Base-by-base conservation (phyloP, 1,139 yeast species). In the Taiozyma sp. region DNA sequence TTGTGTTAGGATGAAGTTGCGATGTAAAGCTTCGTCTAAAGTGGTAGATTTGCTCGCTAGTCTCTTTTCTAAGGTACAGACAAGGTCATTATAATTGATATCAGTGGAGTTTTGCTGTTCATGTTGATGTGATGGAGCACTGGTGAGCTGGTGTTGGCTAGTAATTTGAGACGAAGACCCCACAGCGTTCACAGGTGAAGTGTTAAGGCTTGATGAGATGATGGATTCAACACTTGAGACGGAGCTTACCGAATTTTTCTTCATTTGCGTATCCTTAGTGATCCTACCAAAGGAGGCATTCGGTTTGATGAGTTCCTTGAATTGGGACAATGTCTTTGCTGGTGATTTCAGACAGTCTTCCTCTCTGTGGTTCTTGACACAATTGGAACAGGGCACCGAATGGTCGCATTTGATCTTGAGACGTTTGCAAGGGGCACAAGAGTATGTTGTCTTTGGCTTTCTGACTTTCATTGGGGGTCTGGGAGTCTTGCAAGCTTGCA, bases 351-450 rank as follows among this genome's bases (percentile, higher is more conserved):
- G 49, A 22, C 61, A 58, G 41, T 56, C 56, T 11, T 54, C 51
- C 11, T 50, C 39, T 28, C 56, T 43, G 11, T 45, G 24, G 43
- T 50, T 48, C 24, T 46, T 47, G 26, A 50, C 39, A 51, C 61
- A 58, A 5, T 53, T 50, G 16, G 56, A 41, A 30, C 61, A 58
- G 1, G 61, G 61, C 4, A 52, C 45, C 24, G 39, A 32, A 46
- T 56, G 57, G 34, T 56, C 55, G 46, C 61, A 56, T 37, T 51
- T 54, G 50, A 52, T 48, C 48, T 54, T 55, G 41, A 56, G 52
- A 14, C 57, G 35, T 32, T 50, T 54, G 47, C 61, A 58, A 2
- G 55, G 53, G 6, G 52, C 54, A 47, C 61, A 58, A 4, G 60
- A 46, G 41, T 52, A 56, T 24, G 54, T 50, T 8, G 51, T 42